Evolutionary conservation across 2,329 filamentous ascomycete genomes (phyloP).

Genomic region (Xylogone sp.): DNA sequence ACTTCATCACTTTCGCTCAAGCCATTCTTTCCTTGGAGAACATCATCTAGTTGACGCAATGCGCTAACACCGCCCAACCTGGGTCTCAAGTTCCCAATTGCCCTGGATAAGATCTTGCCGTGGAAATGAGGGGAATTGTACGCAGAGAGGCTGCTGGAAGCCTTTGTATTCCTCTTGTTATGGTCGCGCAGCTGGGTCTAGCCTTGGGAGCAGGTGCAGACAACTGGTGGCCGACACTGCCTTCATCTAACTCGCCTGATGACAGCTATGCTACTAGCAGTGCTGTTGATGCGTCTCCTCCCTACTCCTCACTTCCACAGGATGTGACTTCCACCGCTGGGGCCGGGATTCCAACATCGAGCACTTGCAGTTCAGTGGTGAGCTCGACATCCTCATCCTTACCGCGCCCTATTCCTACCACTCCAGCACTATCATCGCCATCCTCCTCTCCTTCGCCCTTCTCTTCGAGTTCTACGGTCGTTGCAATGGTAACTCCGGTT

Average conservation of each 20-base stretch:
- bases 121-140: not conserved
- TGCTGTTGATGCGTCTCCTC: not conserved
- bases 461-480: not conserved
- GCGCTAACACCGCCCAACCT: not conserved
- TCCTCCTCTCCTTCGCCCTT: not conserved
- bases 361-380: not conserved
- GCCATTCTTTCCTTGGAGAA: not conserved
- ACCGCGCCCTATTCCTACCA: not conserved
- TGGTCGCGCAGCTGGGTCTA: not conserved
- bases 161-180: not conserved
- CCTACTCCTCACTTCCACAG: not conserved
- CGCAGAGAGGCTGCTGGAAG: not conserved
- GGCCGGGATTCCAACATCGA: not conserved
- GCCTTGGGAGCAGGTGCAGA: not conserved
- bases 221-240: not conserved
- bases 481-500: not conserved
- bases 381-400: not conserved
- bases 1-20: not conserved
- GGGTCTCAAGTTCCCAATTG: not conserved
- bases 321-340: not conserved
- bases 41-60: not conserved
- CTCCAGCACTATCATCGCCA: no score
- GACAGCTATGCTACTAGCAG: no score
- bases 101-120: not conserved
- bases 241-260: no score